Evolutionary conservation across 2,329 filamentous ascomycete species (phyloP).

Genomic region (Colletotrichum noveboracense): DNA sequence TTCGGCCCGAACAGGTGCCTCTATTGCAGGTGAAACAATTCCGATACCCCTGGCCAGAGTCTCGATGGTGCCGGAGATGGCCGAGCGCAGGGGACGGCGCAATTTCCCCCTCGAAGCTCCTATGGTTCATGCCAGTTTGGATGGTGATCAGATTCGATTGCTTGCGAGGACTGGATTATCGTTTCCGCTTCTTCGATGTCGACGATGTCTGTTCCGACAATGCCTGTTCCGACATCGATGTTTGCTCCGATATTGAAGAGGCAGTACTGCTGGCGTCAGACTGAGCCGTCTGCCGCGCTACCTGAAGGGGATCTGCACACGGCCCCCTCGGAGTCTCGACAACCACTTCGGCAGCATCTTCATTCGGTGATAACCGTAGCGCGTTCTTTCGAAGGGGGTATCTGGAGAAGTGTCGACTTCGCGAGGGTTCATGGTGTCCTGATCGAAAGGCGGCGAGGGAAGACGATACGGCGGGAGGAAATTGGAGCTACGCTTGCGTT

Average conservation of each 20-base stretch:
- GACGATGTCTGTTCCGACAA: not conserved
- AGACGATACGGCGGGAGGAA: not conserved
- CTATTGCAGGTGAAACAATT: not conserved
- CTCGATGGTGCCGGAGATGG: not conserved
- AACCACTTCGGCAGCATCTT: not conserved
- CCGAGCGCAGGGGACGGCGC: not conserved
- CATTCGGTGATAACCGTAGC: not conserved
- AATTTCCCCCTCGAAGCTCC: not conserved
- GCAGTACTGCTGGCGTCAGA: not conserved
- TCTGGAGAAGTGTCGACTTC: not conserved
- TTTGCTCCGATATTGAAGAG: not conserved
- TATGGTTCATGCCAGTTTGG: not conserved
- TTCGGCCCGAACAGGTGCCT: not conserved
- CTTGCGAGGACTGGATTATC: not conserved
- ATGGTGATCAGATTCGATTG: not conserved
- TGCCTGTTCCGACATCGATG: not conserved
- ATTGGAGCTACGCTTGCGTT: not conserved
- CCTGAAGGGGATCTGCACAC: not conserved
- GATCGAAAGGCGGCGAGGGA: not conserved
- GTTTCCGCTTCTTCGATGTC: not conserved
- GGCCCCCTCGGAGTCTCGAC: not conserved
- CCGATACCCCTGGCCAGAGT: not conserved
- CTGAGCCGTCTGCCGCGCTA: not conserved
- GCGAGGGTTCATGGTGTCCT: not conserved
- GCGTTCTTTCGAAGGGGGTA: not conserved